Conservation (phyloP, 1,284 basidiomycete genomes). For the Wallemia mellicola region DNA sequence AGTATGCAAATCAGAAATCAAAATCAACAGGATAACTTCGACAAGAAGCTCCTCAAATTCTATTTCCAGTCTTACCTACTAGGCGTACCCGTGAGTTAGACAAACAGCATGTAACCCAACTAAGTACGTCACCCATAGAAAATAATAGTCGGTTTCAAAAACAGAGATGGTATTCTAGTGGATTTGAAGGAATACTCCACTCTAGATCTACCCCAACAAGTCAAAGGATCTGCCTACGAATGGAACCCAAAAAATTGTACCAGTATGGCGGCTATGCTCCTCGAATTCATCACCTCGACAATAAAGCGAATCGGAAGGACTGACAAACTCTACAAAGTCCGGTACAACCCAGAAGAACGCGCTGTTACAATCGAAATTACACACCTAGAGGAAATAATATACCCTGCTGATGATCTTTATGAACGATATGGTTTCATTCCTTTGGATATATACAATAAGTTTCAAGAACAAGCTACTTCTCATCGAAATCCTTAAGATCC, state of each 20-base stretch:
- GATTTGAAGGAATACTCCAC: background rate
- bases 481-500: background rate
- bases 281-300: background rate
- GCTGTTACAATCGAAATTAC: background rate
- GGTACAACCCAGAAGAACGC: background rate
- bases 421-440: background rate
- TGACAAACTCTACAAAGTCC: background rate
- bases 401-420: background rate
- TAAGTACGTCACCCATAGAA: background rate
- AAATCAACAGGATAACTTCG: background rate
- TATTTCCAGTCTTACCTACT: background rate
- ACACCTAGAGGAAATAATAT: background rate
- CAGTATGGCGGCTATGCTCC: background rate
- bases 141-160: background rate
- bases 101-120: background rate
- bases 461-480: too few relatives aligned
- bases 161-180: background rate
- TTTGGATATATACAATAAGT: too few relatives aligned
- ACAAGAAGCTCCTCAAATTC: background rate
- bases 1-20: background rate
- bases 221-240: background rate
- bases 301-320: background rate
- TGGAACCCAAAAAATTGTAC: background rate
- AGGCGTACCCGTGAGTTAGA: background rate
- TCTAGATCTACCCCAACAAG: background rate